These are phyloP conservation scores for Sapria himalayana DNA, from an alignment of 345 rosid genomes.

Conservation along the genomic window DNA sequence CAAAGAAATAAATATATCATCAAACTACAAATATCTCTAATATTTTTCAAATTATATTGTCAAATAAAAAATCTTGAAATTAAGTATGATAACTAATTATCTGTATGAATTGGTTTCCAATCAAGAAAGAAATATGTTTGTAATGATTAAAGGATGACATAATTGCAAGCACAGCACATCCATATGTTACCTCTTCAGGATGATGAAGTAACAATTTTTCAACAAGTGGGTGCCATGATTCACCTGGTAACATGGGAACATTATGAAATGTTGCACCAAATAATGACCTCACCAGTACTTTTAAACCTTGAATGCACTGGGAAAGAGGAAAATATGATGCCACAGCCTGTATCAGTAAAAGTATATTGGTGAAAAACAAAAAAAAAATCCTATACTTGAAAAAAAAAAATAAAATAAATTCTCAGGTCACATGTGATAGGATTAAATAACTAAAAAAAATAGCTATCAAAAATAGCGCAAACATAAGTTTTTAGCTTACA, in stretches of 20 bases:
- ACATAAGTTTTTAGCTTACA: slow-evolving; percentile 29
- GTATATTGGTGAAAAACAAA: background rate
- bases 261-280: slow-evolving; percentile 58
- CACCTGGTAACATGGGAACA: slow-evolving; percentile 57
- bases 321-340: slow-evolving; percentile 78
- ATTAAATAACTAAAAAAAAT: too few species aligned
- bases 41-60: too few species aligned
- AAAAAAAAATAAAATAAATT: background rate
- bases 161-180: too few species aligned
- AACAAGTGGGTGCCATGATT: slow-evolving; percentile 92
- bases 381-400: background rate
- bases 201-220: slow-evolving; percentile 68
- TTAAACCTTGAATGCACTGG: slow-evolving; percentile 70
- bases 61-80: too few species aligned
- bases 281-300: slow-evolving; percentile 51
- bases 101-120: too few species aligned
- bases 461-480: slow-evolving; percentile 4
- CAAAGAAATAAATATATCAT: too few species aligned
- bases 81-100: too few species aligned
- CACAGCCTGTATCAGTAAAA: slow-evolving; percentile 31
- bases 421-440: background rate
- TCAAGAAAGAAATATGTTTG: too few species aligned
- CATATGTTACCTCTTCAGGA: slow-evolving; percentile 96
- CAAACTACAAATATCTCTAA: too few species aligned
- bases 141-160: too few species aligned